These are phyloP conservation scores for Seiridium unicorne DNA, from an alignment of 2,329 filamentous ascomycete species.

Conservation along the genomic window DNA sequence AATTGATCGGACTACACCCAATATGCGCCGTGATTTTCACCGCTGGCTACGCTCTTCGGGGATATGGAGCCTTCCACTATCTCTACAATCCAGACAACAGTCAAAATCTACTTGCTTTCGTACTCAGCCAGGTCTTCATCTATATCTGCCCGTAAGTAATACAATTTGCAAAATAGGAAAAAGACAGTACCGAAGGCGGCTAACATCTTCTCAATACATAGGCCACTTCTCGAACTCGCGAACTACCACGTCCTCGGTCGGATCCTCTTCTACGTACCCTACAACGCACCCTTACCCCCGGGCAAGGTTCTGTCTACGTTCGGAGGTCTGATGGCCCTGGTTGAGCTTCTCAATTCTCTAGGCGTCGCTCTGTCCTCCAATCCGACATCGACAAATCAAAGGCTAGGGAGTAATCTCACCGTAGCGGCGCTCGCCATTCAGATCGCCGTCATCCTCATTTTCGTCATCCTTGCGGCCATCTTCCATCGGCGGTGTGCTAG, in stretches of 20 bases:
- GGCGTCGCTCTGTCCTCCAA: conserved; percentile 41
- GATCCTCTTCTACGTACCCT: conserved; percentile 61
- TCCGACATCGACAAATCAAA: conserved; percentile 25
- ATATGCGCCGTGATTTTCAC: conserved; percentile 50
- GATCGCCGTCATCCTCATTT: conserved; percentile 42
- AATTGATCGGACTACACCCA: conserved; percentile 48
- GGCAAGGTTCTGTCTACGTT: conserved; percentile 44
- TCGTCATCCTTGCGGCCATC: conserved; percentile 38
- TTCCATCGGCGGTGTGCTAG: conserved; percentile 41
- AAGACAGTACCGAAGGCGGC: no score
- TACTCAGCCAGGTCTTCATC: not conserved
- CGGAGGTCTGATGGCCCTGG: conserved; percentile 39
- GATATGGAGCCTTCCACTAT: conserved; percentile 49
- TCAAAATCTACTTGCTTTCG: not conserved
- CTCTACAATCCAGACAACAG: conserved; percentile 26
- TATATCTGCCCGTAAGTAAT: conserved; percentile 1
- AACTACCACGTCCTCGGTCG: conserved; percentile 65
- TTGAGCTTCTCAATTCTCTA: conserved; percentile 44
- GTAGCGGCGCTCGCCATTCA: conserved; percentile 45
- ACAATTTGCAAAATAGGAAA: no score
- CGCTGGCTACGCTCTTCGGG: conserved; percentile 51
- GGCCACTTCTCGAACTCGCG: conserved; percentile 59
- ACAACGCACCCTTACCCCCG: conserved; percentile 51
- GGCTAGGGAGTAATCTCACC: conserved; percentile 34
- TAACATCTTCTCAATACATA: conserved; percentile 17